Conservation (phyloP, 176 grass and related monocot genomes). For the Pontederia crassipes region DNA sequence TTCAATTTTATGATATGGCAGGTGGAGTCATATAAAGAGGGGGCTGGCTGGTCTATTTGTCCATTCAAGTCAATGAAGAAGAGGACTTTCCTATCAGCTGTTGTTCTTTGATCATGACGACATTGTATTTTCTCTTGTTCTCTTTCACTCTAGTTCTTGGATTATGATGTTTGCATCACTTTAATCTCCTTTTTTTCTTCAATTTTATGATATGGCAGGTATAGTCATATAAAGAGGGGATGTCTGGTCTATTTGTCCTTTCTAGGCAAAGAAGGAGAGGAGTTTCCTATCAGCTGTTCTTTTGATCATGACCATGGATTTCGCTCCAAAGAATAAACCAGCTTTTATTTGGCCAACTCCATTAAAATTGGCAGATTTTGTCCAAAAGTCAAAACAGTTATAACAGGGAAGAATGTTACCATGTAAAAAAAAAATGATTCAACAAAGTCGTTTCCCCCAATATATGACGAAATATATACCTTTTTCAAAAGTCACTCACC, state of each 20-base stretch:
- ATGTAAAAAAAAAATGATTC: no score
- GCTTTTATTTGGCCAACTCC: no score
- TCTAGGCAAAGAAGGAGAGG: constrained; percentile 38
- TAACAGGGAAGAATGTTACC: no score
- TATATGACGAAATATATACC: no score
- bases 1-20: constrained; percentile 8
- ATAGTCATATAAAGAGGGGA: constrained; percentile 46
- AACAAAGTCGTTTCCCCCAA: no score
- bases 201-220: constrained; percentile 27
- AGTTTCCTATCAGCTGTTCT: constrained; percentile 38
- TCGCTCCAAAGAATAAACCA: not conserved
- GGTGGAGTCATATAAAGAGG: constrained; percentile 61
- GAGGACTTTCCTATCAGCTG: constrained; percentile 48
- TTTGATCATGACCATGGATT: constrained; percentile 14
- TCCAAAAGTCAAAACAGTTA: no score
- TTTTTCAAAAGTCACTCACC: no score
- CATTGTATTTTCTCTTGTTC: constrained; percentile 28
- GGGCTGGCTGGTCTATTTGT: constrained; percentile 33
- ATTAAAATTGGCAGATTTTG: no score
- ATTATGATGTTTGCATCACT: not conserved
- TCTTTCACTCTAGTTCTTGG: not conserved
- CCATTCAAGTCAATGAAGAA: constrained; percentile 35
- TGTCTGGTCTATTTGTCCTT: constrained; percentile 34
- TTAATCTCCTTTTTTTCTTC: not conserved
- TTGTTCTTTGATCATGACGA: constrained; percentile 27